Percentiles rank a stretch among this genome's conserved stretches.
phyloP scores from a whole-genome alignment of 805 yeast species.

The Monosporozyma unispora region DNA sequence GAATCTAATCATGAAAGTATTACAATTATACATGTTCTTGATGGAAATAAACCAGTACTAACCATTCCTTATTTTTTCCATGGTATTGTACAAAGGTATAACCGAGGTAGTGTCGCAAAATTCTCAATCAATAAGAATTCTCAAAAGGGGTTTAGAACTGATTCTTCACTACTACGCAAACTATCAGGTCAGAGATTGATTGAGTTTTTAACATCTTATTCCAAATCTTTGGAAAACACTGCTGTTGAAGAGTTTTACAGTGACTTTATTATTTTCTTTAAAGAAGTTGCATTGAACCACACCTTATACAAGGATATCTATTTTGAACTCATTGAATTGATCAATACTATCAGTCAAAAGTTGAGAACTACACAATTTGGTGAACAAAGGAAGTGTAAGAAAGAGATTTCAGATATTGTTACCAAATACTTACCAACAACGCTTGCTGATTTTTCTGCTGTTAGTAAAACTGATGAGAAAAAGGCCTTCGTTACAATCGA shows the following conservation, averaged over 20 bases:
- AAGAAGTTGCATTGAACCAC: conserved; percentile 44
- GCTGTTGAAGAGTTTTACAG: conserved; percentile 73
- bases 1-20: conserved; percentile 19
- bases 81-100: conserved; percentile 22
- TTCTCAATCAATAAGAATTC: conserved; percentile 13
- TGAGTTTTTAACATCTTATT: conserved; percentile 50
- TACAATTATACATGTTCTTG: conserved; percentile 53
- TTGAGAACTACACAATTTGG: conserved; percentile 52
- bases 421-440: conserved; percentile 30
- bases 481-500: conserved; percentile 11
- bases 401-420: conserved; percentile 44
- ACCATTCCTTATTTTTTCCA: conserved; percentile 63
- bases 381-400: conserved; percentile 47
- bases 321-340: conserved; percentile 45
- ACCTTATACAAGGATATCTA: conserved; percentile 40
- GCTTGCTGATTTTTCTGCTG: conserved; percentile 17
- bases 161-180: conserved; percentile 40
- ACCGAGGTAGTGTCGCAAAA: conserved; percentile 13
- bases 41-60: conserved; percentile 70
- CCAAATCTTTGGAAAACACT: conserved; percentile 60
- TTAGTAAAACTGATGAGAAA: conserved; percentile 10
- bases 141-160: conserved; percentile 12
- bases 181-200: conserved; percentile 40
- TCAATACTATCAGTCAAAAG: conserved; percentile 46
- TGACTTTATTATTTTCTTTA: conserved; percentile 48